phyloP scores from a whole-genome alignment of 495 filamentous ascomycete genomes.

The Penicillium coffeae region DNA sequence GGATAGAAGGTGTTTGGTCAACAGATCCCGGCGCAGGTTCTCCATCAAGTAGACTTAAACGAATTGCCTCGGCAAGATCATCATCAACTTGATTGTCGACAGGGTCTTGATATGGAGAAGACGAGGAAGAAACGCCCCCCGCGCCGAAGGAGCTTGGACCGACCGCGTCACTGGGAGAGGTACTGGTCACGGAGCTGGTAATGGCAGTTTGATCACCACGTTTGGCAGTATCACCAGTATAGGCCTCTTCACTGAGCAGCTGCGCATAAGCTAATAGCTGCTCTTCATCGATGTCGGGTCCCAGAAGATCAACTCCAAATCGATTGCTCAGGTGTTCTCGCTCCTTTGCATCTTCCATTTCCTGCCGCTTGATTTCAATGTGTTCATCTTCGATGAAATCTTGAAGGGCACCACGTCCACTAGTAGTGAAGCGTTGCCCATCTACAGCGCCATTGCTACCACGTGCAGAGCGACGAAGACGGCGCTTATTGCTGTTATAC shows the following conservation, averaged over 20 bases:
- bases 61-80: slow-evolving; percentile 77
- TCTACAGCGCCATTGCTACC: slow-evolving; percentile 53
- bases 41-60: slow-evolving; percentile 65
- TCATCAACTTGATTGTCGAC: slow-evolving; percentile 61
- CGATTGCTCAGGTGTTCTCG: slow-evolving; percentile 64
- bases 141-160: slow-evolving; percentile 49
- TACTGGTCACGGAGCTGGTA: slow-evolving; percentile 45
- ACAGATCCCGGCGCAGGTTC: slow-evolving; percentile 2
- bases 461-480: slow-evolving; percentile 55
- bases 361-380: slow-evolving; percentile 74
- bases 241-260: slow-evolving; percentile 79
- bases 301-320: slow-evolving; percentile 76
- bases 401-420: slow-evolving; percentile 59
- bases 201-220: slow-evolving; percentile 39
- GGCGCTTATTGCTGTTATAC: slow-evolving; percentile 60
- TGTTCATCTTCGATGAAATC: slow-evolving; percentile 82
- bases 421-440: slow-evolving; percentile 53
- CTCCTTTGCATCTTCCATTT: slow-evolving; percentile 56
- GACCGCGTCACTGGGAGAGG: slow-evolving; percentile 40
- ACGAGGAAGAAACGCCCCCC: slow-evolving; percentile 41
- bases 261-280: slow-evolving; percentile 86
- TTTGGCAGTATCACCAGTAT: slow-evolving; percentile 57
- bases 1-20: slow-evolving; percentile 39
- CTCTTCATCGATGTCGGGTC: slow-evolving; percentile 71
- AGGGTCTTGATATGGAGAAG: slow-evolving; percentile 36